phyloP scores from a whole-genome alignment of 108 stramenopile genomes.

The Cyclotella atomus region DNA sequence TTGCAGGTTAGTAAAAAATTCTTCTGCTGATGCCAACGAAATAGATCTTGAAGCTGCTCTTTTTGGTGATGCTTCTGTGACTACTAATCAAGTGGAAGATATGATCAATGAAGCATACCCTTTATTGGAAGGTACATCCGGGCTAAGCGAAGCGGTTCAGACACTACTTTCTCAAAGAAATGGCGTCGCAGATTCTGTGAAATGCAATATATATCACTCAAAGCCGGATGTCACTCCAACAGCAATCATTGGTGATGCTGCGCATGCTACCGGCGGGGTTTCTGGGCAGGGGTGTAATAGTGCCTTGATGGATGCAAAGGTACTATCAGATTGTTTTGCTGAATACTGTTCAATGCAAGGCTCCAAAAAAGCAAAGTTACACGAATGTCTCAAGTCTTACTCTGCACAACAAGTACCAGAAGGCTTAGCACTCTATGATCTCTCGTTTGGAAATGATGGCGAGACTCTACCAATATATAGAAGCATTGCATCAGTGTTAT shows the following conservation, averaged over 20 bases:
- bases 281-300: slow-evolving; percentile 78
- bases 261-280: slow-evolving; percentile 84
- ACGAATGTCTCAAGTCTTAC: slow-evolving; percentile 54
- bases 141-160: slow-evolving; percentile 48
- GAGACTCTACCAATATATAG: slow-evolving; percentile 37
- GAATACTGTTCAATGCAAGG: neutral
- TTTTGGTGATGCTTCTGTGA: slow-evolving; percentile 34
- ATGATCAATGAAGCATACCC: slow-evolving; percentile 58
- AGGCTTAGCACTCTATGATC: slow-evolving; percentile 74
- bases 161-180: slow-evolving; percentile 49
- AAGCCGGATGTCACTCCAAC: slow-evolving; percentile 22
- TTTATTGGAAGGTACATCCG: slow-evolving; percentile 49
- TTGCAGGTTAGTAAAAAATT: slow-evolving; percentile 33
- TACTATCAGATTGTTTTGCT: slow-evolving; percentile 56
- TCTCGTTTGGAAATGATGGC: slow-evolving; percentile 67
- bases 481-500: slow-evolving; percentile 31
- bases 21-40: neutral
- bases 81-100: slow-evolving; percentile 24
- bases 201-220: slow-evolving; percentile 73
- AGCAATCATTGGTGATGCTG: slow-evolving; percentile 76
- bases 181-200: slow-evolving; percentile 56
- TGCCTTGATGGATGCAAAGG: slow-evolving; percentile 67
- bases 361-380: slow-evolving; percentile 30
- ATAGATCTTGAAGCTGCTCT: slow-evolving; percentile 24
- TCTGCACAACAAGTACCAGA: slow-evolving; percentile 72